A percentile compares a stretch with the other conserved stretches of the same genome.
phyloP scores from a whole-genome alignment of 1,284 basidiomycete genomes.

The Rhodofomes roseus region DNA sequence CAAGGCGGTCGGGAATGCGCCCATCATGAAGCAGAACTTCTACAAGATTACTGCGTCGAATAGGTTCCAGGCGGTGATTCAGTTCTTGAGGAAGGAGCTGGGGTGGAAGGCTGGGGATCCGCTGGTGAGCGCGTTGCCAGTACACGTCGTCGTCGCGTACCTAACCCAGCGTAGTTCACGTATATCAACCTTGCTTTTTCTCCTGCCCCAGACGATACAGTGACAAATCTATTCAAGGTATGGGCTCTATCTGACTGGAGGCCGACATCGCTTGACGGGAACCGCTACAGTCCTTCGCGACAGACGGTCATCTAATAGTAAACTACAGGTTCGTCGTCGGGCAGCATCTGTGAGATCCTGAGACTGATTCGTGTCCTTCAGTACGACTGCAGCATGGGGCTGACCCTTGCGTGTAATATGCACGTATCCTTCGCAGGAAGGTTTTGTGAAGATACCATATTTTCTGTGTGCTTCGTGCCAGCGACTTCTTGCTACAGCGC shows the following conservation, averaged over 20 bases:
- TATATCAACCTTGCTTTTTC: constrained; percentile 99
- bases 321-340: constrained; percentile 78
- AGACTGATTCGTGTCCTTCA: constrained; percentile 23
- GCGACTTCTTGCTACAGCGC: no score
- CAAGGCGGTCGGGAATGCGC: constrained; percentile 97
- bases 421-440: neutral
- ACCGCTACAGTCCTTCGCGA: constrained; percentile 76
- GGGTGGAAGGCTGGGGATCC: constrained; percentile 87
- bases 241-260: constrained; percentile 10
- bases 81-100: constrained; percentile 89
- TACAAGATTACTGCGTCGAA: constrained; percentile 97
- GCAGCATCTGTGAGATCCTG: neutral
- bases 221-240: constrained; percentile 86
- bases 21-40: constrained; percentile 98
- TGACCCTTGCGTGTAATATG: constrained; percentile 26
- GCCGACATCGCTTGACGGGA: neutral
- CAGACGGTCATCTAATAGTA: constrained; percentile 91
- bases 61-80: constrained; percentile 93
- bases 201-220: constrained; percentile 90
- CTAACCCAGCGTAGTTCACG: constrained; percentile 67
- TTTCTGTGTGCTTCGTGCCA: no score
- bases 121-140: constrained; percentile 54
- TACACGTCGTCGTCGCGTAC: neutral
- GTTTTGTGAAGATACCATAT: neutral
- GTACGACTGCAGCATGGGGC: constrained; percentile 73